Evolutionary conservation across 176 grass and related monocot genomes (phyloP), one percentile per base, ranked within the genome.

Genomic region (Chrysopogon serrulatus): DNA sequence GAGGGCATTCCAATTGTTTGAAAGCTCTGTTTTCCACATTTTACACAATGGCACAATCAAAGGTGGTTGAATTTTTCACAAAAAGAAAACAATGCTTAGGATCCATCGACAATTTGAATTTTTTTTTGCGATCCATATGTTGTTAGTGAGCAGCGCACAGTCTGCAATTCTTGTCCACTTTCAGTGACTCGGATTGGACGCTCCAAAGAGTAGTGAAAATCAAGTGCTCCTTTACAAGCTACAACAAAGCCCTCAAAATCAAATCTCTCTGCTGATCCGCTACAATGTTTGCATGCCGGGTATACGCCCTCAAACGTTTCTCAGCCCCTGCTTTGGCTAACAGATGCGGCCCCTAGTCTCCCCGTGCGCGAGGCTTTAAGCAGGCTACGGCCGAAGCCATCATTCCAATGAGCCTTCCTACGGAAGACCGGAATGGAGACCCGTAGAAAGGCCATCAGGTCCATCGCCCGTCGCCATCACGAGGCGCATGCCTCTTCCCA

Each of bases 371-470:
- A 60, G 21, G 74, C 48, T 57, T 67, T 67, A 49, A 24, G 41
- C 41, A 0, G 49, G 36, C 47, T 8, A 31, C 35, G 79, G 40
- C 69, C 15, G 48, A 36, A 70, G 23, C 71, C 62, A 81, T 71
- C 70, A 80, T 85, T 75, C 76, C 47, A 17, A 75, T 69, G n/a
- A 76, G 45, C 3, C 57, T 41, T 36, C 74, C 10, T 45, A 9
- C n/a, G n/a, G 9, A 53, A 53, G 19, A 23, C 26, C 1, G 16
- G 64, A 44, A 53, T 4, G 34, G 54, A 27, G 72, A 24, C 75
- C 51, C 36, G 63, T 70, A 76, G 65, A 64, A 41, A 67, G 53
- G 21, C 62, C 66, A 67, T 59, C 44, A 48, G 67, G 67, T 26
- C 68, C 81, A 66, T 11, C 56, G 26, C 15, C 16, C 59, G 45